Base-by-base conservation (phyloP, 2,329 filamentous ascomycete genomes). In the Beauveria pseudobassiana region DNA sequence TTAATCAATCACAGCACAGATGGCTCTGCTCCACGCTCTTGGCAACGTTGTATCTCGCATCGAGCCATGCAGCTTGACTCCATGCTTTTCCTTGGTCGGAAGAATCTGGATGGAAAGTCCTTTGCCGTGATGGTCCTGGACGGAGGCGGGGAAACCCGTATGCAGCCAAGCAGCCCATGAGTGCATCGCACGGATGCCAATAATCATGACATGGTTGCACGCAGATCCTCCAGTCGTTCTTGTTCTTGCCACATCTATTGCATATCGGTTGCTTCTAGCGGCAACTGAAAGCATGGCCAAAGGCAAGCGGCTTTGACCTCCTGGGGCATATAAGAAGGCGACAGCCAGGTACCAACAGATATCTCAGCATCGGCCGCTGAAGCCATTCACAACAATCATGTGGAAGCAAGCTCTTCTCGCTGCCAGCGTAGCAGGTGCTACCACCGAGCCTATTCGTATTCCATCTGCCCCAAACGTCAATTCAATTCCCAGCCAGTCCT, bases 401-500 rank as follows among this genome's bases (percentile, higher is more conserved):
- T 53, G 59, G 42, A 43, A 48, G 28, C 59, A 61, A 18, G 4
- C 43, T 26, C 42, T 61, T 28, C 30, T 61, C 6, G 51, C 59
- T 30, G 46, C 34, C 9, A 4, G 30, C 3, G 59, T 43, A 46
- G 59, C 30, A 38, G 5, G 34, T 22, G 59, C 59, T 14, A 28
- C 26, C 4, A 10, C 59, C 5, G 38, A 61, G 43, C 18, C 51
- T 6, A 42, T 42, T 9, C 18, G 28, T 16, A n/a, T 55, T 22
- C 22, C 40, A 30, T 22, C 26, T 3, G 28, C 26, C 4, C 10
- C 20, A 49, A 49, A 42, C 20, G 30, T 22, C 10, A 51, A 65
- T 8, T 65, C 65, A 3, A 72, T 78, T 51, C 60, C 54, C 2
- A 40, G 54, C 9, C 38, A 28, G 14, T 73, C 75, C 14, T 84